Evolutionary conservation across 2,329 filamentous ascomycete genomes (phyloP).

Genomic region (Penicillium frequentans): DNA sequence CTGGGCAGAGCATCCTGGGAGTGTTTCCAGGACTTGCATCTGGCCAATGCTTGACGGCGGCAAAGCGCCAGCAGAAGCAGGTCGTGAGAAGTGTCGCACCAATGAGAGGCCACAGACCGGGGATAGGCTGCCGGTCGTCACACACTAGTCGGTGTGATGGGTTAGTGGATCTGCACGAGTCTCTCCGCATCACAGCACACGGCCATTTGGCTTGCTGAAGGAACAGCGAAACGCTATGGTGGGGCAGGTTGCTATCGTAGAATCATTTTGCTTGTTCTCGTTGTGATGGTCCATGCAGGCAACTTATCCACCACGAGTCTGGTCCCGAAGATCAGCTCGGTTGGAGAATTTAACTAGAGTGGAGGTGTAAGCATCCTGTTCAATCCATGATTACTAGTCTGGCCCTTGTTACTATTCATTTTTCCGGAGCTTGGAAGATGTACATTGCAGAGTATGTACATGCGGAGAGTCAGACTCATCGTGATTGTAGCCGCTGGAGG

Average conservation of each 20-base stretch:
- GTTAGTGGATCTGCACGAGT: constrained; percentile 30
- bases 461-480: not conserved
- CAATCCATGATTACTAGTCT: not conserved
- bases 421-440: not conserved
- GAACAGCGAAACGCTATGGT: constrained; percentile 14
- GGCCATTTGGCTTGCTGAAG: constrained; percentile 1
- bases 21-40: constrained; percentile 34
- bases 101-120: constrained; percentile 25
- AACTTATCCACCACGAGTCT: not conserved
- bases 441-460: not conserved
- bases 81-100: constrained; percentile 23
- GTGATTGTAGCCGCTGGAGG: not conserved
- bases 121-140: constrained; percentile 29
- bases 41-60: constrained; percentile 34
- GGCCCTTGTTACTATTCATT: not conserved
- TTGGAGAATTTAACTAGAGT: not conserved
- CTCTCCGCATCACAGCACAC: constrained; percentile 14
- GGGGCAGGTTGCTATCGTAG: constrained; percentile 1
- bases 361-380: not conserved
- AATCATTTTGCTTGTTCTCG: not conserved
- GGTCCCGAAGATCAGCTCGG: not conserved
- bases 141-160: constrained; percentile 37
- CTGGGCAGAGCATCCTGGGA: constrained; percentile 18
- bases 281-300: not conserved
- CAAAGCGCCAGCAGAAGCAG: constrained; percentile 35